Base-by-base conservation (phyloP, 2,329 filamentous ascomycete species). In the Pseudogymnoascus sp. region DNA sequence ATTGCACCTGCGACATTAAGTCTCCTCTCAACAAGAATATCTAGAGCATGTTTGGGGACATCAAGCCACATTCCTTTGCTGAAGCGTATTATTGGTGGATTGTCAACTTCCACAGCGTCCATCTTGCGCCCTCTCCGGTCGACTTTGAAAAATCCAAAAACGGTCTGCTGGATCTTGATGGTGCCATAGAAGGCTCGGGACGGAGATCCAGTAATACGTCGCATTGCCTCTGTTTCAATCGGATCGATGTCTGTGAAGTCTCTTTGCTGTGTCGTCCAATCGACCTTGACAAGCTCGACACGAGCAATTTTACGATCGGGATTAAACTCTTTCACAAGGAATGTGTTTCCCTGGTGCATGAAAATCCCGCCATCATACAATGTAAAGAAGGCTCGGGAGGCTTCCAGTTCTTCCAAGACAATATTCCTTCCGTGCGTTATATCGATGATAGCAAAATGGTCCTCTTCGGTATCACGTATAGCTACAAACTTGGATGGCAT, bases 91-190 rank as follows among this genome's bases (percentile, higher is more conserved):
- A 97, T 91, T 0, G 95, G 92, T 2, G 93, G 93, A 68, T 96
- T 96, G 73, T 97, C 91, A 21, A 97, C 92, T 65, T 93, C 85
- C 0, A 97, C 88, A 2, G 93, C 93, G 73, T 99, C 95, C 12
- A 97, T 83, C 63, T 97, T 90, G 1, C 91, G 86, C 1, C 89
- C 85, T 68, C 86, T 88, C 72, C 88, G 89, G 75, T 97, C 93
- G n/a, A 97, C 79, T 73, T 97, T 97, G 82, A 97, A 97, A 78
- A 95, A 99, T 1, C 95, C 95, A 73, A 96, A 97, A 1, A 99
- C 92, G 31, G 90, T 88, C 68, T 93, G 89, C 67, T 88, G 85
- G 70, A 97, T 93, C 69, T 89, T 88, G 72, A 99, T 93, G 0
- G 85, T 79, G 37, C 95, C 95, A 72, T 91, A 93, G 76, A 91